These are phyloP conservation scores for Recurvomyces mirabilis DNA, from an alignment of 495 filamentous ascomycete species.

Conservation along the genomic window DNA sequence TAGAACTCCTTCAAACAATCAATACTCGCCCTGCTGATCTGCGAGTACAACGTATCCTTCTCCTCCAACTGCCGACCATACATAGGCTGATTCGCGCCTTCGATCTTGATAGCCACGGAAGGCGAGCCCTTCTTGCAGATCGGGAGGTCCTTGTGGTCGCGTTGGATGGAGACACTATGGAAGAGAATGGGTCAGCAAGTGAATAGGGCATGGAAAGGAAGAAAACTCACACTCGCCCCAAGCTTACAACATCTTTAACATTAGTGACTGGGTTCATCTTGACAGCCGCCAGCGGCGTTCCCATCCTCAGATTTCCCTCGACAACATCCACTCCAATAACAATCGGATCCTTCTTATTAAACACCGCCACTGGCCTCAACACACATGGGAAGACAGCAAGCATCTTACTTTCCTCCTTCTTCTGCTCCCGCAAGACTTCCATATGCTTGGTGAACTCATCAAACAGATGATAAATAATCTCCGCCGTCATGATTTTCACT, in stretches of 20 bases:
- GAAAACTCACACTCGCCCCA: slow-evolving; percentile 87
- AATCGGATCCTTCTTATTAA: slow-evolving; percentile 97
- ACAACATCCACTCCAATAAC: slow-evolving; percentile 91
- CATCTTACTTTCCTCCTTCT: slow-evolving; percentile 92
- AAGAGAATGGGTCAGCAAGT: slow-evolving; percentile 11
- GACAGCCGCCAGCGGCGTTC: slow-evolving; percentile 79
- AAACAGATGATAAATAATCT: slow-evolving; percentile 99
- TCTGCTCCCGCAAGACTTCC: slow-evolving; percentile 69
- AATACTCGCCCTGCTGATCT: slow-evolving; percentile 77
- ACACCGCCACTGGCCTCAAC: slow-evolving; percentile 76
- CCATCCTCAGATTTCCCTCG: slow-evolving; percentile 73
- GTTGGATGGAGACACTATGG: slow-evolving; percentile 62
- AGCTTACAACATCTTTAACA: slow-evolving; percentile 64
- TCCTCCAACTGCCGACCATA: slow-evolving; percentile 96
- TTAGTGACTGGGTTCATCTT: slow-evolving; percentile 68
- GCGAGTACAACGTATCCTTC: slow-evolving; percentile 75
- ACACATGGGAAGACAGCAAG: slow-evolving; percentile 95
- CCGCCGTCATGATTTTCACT: slow-evolving; percentile 96
- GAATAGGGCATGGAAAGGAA: neutral
- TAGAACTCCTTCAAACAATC: slow-evolving; percentile 96
- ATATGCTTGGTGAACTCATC: slow-evolving; percentile 94
- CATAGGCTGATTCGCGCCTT: slow-evolving; percentile 84
- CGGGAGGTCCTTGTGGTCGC: slow-evolving; percentile 88
- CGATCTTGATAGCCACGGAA: slow-evolving; percentile 94
- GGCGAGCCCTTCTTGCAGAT: slow-evolving; percentile 93